Percentiles rank a stretch among this genome's conserved stretches.
These are phyloP conservation scores for Lignosus rhinocerotis DNA, from an alignment of 1,284 basidiomycete species.

Conservation along the genomic window DNA sequence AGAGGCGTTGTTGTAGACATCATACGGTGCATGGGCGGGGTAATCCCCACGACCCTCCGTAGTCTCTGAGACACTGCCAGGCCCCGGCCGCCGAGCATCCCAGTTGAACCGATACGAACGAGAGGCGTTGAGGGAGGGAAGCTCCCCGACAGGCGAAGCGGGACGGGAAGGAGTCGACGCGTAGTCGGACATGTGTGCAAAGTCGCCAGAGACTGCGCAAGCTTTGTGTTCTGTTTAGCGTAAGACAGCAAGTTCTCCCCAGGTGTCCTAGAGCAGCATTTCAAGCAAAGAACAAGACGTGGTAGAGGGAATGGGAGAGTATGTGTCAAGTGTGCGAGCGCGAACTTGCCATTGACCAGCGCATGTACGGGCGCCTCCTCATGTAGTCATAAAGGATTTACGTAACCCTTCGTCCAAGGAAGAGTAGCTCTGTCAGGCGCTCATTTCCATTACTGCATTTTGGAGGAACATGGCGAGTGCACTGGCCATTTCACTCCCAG, in stretches of 20 bases:
- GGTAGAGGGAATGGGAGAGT: neutral
- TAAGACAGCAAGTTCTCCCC: neutral
- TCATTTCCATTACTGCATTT: neutral
- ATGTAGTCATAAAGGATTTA: neutral
- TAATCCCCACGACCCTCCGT: conserved; percentile 55
- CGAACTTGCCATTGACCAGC: neutral
- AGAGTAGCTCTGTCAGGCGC: neutral
- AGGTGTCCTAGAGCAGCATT: conserved; percentile 3
- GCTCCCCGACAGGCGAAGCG: conserved; percentile 46
- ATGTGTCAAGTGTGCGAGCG: neutral
- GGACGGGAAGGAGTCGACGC: conserved; percentile 46
- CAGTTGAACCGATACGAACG: conserved; percentile 67
- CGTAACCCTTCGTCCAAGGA: neutral
- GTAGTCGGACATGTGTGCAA: conserved; percentile 40
- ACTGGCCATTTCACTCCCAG: conserved; percentile 29
- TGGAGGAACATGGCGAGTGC: conserved; percentile 15
- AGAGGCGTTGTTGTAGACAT: conserved; percentile 24
- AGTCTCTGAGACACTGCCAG: conserved; percentile 66
- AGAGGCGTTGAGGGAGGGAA: conserved; percentile 44
- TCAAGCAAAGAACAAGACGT: neutral
- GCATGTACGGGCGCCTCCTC: conserved; percentile 18
- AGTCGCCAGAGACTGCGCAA: conserved; percentile 1
- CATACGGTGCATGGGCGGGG: conserved; percentile 28
- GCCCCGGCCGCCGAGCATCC: conserved; percentile 58
- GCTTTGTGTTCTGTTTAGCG: neutral